Percentiles rank a stretch among this genome's conserved stretches.
phyloP scores from a whole-genome alignment of 345 rosid genomes.

The Eucalyptus tenuipes region DNA sequence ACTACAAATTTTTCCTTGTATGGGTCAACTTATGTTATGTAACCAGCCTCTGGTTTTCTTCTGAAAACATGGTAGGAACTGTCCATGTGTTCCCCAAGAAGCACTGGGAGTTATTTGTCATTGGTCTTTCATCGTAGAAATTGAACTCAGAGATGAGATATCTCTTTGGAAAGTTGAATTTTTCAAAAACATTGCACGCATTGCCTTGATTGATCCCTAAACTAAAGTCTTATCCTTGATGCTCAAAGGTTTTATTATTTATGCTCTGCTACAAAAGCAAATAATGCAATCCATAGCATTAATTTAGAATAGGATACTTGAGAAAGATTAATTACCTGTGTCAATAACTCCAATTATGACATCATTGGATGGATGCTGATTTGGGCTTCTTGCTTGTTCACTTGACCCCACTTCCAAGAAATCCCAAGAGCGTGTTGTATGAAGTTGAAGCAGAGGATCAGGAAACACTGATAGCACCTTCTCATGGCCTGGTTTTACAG shows the following conservation, averaged over 20 bases:
- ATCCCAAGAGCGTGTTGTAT: constrained; percentile 89
- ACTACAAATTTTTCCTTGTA: not conserved
- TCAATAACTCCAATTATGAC: constrained; percentile 54
- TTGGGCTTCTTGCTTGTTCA: not conserved
- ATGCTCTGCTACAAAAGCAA: not conserved
- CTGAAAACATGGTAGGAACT: not conserved
- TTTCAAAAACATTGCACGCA: not conserved
- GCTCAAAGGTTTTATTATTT: not conserved
- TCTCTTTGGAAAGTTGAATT: not conserved
- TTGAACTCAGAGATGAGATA: not conserved
- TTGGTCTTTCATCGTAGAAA: not conserved
- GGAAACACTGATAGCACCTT: constrained; percentile 55
- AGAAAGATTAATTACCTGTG: constrained; percentile 16
- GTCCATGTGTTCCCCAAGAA: not conserved
- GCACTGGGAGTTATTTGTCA: not conserved
- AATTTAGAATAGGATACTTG: not conserved
- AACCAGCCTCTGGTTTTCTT: not conserved
- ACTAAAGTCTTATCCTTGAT: not conserved
- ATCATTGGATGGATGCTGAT: constrained; percentile 15
- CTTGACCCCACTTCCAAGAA: constrained; percentile 31
- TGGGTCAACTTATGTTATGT: not conserved
- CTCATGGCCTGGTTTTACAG: constrained; percentile 22
- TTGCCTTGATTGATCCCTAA: not conserved
- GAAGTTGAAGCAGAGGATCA: constrained; percentile 48
- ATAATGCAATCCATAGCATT: not conserved